A percentile compares a stretch with the other conserved stretches of the same genome.
These are phyloP conservation scores for Alloascoidea hylecoeti DNA, from an alignment of 805 yeast genomes.

Conservation along the genomic window DNA sequence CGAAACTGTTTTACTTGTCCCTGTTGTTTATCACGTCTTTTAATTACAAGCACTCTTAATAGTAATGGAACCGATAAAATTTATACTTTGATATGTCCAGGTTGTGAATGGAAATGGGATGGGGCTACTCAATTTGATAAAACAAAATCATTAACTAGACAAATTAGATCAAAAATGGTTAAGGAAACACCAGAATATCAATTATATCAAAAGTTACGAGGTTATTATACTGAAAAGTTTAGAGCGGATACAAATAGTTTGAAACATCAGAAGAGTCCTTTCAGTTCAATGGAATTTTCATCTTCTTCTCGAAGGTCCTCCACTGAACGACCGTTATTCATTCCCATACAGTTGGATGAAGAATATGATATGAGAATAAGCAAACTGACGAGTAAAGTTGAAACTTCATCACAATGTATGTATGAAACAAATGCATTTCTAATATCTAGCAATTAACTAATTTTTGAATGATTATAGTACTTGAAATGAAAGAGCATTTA, in stretches of 20 bases:
- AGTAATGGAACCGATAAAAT: constrained; percentile 2
- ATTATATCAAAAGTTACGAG: background rate
- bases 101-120: constrained; percentile 10
- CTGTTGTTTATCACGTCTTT: constrained; percentile 9
- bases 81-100: constrained; percentile 10
- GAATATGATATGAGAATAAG: background rate
- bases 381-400: background rate
- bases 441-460: background rate
- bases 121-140: constrained; percentile 6
- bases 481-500: background rate
- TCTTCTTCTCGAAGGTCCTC: background rate
- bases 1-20: constrained; percentile 22
- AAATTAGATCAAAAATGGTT: constrained; percentile 2
- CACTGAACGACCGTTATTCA: background rate
- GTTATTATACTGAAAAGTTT: background rate
- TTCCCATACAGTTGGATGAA: background rate
- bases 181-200: background rate
- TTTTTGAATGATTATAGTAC: background rate
- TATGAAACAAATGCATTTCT: background rate
- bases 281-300: background rate
- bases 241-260: background rate
- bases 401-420: background rate
- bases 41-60: background rate
- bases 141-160: constrained; percentile 7
- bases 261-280: background rate